A percentile compares a stretch with the other conserved stretches of the same genome.
Conservation (phyloP, 768 basidiomycete genomes). For the Trametopsis cervina region DNA sequence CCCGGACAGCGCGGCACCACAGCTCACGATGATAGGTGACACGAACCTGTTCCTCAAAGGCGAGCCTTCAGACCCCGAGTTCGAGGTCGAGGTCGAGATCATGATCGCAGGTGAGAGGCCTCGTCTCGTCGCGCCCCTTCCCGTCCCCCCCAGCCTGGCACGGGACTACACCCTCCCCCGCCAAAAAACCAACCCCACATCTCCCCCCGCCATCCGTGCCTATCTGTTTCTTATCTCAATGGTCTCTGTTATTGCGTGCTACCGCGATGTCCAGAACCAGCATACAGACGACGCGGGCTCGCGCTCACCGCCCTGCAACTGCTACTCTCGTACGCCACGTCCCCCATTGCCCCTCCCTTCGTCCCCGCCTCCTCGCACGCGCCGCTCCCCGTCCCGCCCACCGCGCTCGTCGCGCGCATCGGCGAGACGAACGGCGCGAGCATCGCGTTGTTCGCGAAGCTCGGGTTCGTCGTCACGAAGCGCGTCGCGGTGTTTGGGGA, state of each 20-base stretch:
- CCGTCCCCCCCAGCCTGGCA: background rate
- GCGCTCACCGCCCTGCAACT: constrained; percentile 58
- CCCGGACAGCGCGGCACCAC: constrained; percentile 12
- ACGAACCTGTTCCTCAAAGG: constrained; percentile 86
- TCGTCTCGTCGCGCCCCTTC: background rate
- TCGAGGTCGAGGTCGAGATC: constrained; percentile 82
- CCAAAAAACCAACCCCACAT: background rate
- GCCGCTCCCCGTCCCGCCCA: constrained; percentile 36
- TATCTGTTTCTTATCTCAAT: background rate
- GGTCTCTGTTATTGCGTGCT: background rate
- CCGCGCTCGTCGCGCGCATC: constrained; percentile 61
- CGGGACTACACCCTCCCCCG: background rate
- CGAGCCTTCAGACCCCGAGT: constrained; percentile 41
- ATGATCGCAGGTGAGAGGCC: constrained; percentile 87
- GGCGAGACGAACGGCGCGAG: constrained; percentile 63
- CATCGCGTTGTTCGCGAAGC: constrained; percentile 62
- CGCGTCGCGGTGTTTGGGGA: constrained; percentile 72
- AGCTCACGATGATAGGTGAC: constrained; percentile 73
- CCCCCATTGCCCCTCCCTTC: constrained; percentile 14
- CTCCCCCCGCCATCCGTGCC: background rate
- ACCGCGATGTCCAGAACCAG: constrained; percentile 37
- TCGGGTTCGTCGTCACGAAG: constrained; percentile 70
- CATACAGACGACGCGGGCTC: constrained; percentile 62
- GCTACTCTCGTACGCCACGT: constrained; percentile 62
- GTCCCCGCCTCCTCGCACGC: background rate